These are phyloP conservation scores for Dryadomyces quercus-mongolicae DNA, from an alignment of 2,329 filamentous ascomycete species.

Conservation along the genomic window DNA sequence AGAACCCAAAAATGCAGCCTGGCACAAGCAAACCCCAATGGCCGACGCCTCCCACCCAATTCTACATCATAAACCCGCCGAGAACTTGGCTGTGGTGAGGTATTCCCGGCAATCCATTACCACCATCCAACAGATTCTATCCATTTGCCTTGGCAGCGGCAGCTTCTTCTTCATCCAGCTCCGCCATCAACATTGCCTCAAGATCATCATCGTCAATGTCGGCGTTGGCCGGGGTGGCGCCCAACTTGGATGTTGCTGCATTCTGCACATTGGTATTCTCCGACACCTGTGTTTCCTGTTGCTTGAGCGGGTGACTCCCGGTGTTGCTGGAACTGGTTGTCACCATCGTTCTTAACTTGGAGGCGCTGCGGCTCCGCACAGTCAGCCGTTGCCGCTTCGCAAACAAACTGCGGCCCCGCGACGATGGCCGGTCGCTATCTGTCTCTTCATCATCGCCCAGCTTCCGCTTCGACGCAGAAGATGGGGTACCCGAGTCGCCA, in stretches of 20 bases:
- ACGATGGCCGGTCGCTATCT: slow-evolving; percentile 16
- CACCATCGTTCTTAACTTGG: slow-evolving; percentile 25
- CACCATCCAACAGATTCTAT: slow-evolving; percentile 8
- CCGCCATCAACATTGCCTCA: slow-evolving; percentile 51
- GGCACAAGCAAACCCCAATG: neutral
- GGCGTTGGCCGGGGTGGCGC: slow-evolving; percentile 13
- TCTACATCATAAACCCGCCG: slow-evolving; percentile 4
- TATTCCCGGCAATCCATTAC: neutral
- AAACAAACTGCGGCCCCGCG: slow-evolving; percentile 24
- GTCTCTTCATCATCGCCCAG: slow-evolving; percentile 20
- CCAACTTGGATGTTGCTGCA: neutral
- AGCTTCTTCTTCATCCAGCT: slow-evolving; percentile 33
- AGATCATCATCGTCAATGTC: slow-evolving; percentile 42
- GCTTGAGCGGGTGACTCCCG: slow-evolving; percentile 21
- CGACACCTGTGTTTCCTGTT: slow-evolving; percentile 9
- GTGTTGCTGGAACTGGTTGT: slow-evolving; percentile 6
- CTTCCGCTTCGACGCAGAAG: slow-evolving; percentile 14
- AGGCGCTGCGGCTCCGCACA: slow-evolving; percentile 29
- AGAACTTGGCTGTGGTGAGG: slow-evolving; percentile 3
- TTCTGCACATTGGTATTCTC: neutral
- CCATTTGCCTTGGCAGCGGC: neutral
- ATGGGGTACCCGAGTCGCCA: slow-evolving; percentile 13
- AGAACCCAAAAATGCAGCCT: neutral
- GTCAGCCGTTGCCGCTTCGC: slow-evolving; percentile 39
- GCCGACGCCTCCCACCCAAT: neutral